Evolutionary conservation across 768 basidiomycete genomes (phyloP).

Genomic region (Podaxis mareebaensis): DNA sequence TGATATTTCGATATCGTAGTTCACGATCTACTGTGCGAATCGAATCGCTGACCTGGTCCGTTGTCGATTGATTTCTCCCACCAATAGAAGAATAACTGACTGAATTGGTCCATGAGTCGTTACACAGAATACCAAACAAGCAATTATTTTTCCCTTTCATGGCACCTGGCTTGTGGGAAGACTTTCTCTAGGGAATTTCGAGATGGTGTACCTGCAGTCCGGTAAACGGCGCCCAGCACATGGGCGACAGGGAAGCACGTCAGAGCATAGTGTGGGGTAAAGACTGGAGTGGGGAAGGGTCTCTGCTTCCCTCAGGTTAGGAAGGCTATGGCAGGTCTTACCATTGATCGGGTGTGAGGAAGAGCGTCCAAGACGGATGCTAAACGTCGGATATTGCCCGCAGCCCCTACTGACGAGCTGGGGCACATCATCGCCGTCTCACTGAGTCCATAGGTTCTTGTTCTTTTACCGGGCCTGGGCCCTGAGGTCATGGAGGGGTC

Average conservation of each 20-base stretch:
- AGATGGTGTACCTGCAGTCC: neutral
- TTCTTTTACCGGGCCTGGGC: too few species aligned
- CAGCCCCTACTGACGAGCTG: too few species aligned
- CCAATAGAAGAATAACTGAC: neutral
- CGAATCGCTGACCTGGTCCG: neutral
- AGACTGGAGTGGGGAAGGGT: constrained; percentile 8
- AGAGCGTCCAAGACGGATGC: too few species aligned
- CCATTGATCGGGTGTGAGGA: too few species aligned
- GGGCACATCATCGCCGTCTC: too few species aligned
- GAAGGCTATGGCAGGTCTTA: neutral
- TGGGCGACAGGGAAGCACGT: neutral
- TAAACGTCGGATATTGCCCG: too few species aligned
- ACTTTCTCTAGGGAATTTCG: neutral
- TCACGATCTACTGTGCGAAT: neutral
- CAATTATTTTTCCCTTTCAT: neutral
- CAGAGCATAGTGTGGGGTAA: constrained; percentile 1
- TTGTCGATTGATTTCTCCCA: neutral
- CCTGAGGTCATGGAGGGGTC: too few species aligned
- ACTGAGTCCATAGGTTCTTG: too few species aligned
- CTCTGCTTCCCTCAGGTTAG: neutral
- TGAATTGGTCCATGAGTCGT: neutral
- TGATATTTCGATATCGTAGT: neutral
- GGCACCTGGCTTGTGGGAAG: neutral
- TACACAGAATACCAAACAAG: neutral
- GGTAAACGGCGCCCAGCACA: neutral